Evolutionary conservation across 2,329 filamentous ascomycete species (phyloP), one percentile per base, ranked within the genome.

Genomic region (Blastomyces parvus): DNA sequence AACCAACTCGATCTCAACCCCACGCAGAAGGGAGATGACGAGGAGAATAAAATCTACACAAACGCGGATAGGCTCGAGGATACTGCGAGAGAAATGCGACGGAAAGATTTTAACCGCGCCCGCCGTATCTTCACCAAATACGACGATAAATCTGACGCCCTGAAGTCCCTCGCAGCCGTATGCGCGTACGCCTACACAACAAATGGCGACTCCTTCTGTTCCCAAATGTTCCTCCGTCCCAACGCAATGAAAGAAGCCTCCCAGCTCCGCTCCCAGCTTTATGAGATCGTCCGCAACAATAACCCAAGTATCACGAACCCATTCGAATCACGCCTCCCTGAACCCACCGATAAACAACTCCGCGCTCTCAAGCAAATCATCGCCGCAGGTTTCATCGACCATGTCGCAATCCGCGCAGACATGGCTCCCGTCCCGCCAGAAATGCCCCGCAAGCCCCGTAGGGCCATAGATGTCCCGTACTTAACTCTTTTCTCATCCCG

Each of bases 401-500:
- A 97, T 69, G 84, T 99, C 50, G 94, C 94, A 56, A 91, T 97
- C 69, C 89, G 94, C 65, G 90, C 90, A 3, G 93, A 99, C 74
- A 80, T 91, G n/a, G 83, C 90, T 0, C 90, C 91, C 0, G 83
- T 82, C 14, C 89, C 90, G 0, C 86, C 87, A 0, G 86, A 88
- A 65, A 77, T 83, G 61, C 77, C 81, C 56, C 82, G 88, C 22
- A 90, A 89, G 66, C 90, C 92, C 0, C 86, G 85, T 60, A 85
- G 91, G n/a, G 89, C 92, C 1, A 95, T 94, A 67, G 91, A 97
- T 69, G 89, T 97, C 2, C 89, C 93, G 0, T 99, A 97, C 72
- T 76, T 96, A 7, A 91, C 94, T 0, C 85, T 99, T 4, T 85
- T 92, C 68, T 87, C 91, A 80, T 90, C 65, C 73, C 72, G 84